These are phyloP conservation scores for Murraya paniculata DNA, from an alignment of 345 rosid species.

Conservation along the genomic window DNA sequence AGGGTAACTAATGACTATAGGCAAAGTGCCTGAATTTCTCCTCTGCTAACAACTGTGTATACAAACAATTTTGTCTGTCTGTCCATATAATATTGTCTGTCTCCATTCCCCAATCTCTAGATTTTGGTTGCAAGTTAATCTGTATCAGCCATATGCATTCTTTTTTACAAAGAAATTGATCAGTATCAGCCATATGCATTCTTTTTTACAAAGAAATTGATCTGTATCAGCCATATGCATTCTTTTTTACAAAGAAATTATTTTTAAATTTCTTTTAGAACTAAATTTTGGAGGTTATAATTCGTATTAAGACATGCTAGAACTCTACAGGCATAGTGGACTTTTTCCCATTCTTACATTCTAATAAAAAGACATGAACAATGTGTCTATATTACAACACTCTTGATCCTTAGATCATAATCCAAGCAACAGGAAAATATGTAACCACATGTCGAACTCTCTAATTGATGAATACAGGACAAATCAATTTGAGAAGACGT, in stretches of 20 bases:
- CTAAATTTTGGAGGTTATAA: background rate
- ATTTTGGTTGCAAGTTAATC: background rate
- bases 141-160: background rate
- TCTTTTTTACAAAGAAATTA: background rate
- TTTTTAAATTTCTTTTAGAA: background rate
- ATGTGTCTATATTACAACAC: background rate
- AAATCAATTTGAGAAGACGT: background rate
- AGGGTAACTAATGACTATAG: background rate
- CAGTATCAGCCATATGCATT: background rate
- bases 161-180: background rate
- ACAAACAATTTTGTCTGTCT: background rate
- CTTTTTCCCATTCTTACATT: background rate
- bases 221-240: background rate
- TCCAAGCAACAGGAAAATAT: background rate
- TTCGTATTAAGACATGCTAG: background rate
- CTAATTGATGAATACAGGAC: background rate
- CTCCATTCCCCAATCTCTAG: background rate
- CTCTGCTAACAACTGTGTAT: background rate
- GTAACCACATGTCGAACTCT: background rate
- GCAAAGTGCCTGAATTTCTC: background rate
- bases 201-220: background rate
- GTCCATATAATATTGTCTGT: background rate
- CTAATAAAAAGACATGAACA: background rate
- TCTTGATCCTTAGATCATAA: background rate
- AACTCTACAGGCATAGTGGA: background rate